Evolutionary conservation across 805 yeast genomes (phyloP).

Genomic region (Cyberlindnera meyerae): DNA sequence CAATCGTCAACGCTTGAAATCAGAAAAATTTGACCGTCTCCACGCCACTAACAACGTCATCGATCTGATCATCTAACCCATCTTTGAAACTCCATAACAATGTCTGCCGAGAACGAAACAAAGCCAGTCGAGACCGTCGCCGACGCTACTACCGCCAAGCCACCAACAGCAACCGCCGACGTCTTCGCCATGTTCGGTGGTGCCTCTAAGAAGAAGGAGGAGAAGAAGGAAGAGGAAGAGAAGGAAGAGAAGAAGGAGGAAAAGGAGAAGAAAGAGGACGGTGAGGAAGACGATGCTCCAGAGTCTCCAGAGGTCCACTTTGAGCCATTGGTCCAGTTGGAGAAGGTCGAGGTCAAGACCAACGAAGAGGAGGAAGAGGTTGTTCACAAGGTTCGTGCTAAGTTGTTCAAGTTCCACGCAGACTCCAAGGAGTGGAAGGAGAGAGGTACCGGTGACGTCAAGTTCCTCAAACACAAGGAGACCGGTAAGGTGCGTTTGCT

Average conservation of each 20-base stretch:
- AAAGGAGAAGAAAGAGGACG: slow-evolving; percentile 29
- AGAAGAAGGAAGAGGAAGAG: slow-evolving; percentile 29
- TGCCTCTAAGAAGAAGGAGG: slow-evolving; percentile 62
- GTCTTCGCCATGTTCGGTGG: slow-evolving; percentile 97
- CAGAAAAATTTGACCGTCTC: slow-evolving; percentile 3
- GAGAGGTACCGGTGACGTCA: slow-evolving; percentile 98
- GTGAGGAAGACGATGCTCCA: slow-evolving; percentile 32
- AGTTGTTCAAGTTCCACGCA: slow-evolving; percentile 82
- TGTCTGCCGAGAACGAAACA: slow-evolving; percentile 24
- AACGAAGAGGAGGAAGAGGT: slow-evolving; percentile 89
- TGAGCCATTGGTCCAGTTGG: slow-evolving; percentile 92
- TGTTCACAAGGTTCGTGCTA: slow-evolving; percentile 84
- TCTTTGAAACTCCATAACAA: slow-evolving; percentile 6
- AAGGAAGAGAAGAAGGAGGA: slow-evolving; percentile 37
- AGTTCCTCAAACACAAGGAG: slow-evolving; percentile 84
- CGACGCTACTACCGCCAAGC: slow-evolving; percentile 35
- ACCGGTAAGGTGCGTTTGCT: slow-evolving; percentile 80
- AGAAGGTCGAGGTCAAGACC: slow-evolving; percentile 94
- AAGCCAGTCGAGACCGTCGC: slow-evolving; percentile 22
- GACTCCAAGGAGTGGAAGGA: slow-evolving; percentile 96
- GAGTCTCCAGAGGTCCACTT: slow-evolving; percentile 67
- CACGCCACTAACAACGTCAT: slow-evolving; percentile 1
- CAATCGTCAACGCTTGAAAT: too few species aligned
- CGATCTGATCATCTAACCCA: too few species aligned
- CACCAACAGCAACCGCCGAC: slow-evolving; percentile 72